Base-by-base conservation (phyloP, 352 stramenopile species). In the Salisapilia sapeloensis region DNA sequence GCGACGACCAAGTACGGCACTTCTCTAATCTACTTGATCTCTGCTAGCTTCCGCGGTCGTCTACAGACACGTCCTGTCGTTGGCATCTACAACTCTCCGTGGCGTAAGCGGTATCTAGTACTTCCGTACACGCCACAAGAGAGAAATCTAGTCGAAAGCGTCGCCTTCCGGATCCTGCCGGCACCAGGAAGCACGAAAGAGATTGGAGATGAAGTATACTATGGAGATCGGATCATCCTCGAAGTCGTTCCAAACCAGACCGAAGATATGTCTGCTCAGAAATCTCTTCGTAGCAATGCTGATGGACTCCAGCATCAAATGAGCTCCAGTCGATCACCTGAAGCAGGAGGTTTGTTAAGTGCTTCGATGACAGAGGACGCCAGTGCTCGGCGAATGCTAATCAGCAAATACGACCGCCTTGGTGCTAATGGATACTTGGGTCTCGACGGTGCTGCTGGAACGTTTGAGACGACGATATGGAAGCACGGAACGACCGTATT, bases 401-500 rank as follows among this genome's bases (percentile, higher is more conserved):
- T 86, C 16, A 62, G 51, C 38, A 86, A 85, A 42, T 90, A 85
- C 25, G 74, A 86, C 23, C 69, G 82, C 32, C 50, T 90, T 20
- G 70, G 70, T 7, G 70, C 70, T 4, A 76, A 53, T 30, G 74
- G 74, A 2, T 90, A 90, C 40, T 42, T 90, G 11, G 74, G 74
- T n/a, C 67, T 65, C 0, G 74, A 90, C 43, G 74, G 74, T 2
- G 60, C 50, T 23, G 74, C 69, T 16, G 74, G 74, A 2, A 35
- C 51, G 1, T 86, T 86, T 35, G 60, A 86, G 37, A 86, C 70
- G n/a, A 74, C 65, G 4, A 79, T 90, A 22, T 90, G 70, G 70
- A 81, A 83, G 26, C 60, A 84, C 28, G 70, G 70, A 14, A 83
- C 57, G 17, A 76, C 58, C 6, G 75, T 82, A 40, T 84, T 90